Evolutionary conservation across 441 rosid species (phyloP).

Genomic region (Monsonia emarginata): DNA sequence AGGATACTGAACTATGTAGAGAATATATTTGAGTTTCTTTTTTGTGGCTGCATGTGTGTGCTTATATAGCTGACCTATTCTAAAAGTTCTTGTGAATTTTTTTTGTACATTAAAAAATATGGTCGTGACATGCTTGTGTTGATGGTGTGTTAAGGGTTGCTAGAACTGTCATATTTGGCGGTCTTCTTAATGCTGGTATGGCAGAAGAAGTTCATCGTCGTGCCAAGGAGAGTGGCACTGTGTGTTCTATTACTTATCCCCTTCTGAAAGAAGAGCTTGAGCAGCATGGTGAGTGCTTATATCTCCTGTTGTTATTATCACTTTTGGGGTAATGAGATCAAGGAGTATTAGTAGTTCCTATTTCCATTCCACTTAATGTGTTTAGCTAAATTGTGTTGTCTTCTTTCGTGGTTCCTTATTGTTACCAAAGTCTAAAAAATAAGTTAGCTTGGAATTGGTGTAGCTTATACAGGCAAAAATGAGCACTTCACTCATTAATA

Average conservation of each 20-base stretch:
- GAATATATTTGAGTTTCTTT: too few relatives aligned
- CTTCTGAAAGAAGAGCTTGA: constrained; percentile 61
- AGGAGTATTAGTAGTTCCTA: background rate
- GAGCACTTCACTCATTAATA: background rate
- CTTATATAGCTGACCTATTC: too few relatives aligned
- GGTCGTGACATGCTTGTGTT: constrained; percentile 8
- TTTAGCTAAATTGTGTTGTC: background rate
- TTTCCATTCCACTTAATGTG: background rate
- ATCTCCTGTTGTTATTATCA: background rate
- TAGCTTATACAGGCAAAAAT: background rate
- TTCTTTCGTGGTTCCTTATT: background rate
- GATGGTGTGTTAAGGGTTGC: constrained; percentile 63
- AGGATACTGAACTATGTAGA: background rate
- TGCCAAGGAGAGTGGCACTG: constrained; percentile 57
- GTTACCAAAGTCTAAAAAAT: background rate
- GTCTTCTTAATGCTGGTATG: constrained; percentile 58
- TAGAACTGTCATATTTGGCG: constrained; percentile 85
- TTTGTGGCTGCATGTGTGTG: background rate
- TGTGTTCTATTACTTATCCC: constrained; percentile 74
- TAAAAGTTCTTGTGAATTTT: background rate
- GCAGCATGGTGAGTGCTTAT: constrained; percentile 49
- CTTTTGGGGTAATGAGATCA: background rate
- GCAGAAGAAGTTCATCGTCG: constrained; percentile 53
- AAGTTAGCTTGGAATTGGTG: background rate
- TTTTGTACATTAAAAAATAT: background rate